Conservation (phyloP, 441 rosid species). For the Eruca vesicaria region DNA sequence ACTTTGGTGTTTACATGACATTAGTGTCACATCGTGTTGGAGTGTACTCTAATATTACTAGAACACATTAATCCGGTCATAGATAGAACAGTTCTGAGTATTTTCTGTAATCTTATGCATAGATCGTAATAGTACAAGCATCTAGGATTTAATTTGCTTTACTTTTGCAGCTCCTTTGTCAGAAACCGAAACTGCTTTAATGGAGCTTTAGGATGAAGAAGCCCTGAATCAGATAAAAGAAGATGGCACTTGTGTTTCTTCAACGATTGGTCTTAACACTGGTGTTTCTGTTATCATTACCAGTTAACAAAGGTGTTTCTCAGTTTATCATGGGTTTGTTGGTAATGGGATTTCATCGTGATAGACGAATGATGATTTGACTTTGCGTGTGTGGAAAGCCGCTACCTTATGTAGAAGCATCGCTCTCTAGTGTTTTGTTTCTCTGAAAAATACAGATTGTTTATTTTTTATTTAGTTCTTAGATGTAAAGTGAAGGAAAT, state of each 20-base stretch:
- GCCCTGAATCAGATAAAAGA: conserved; percentile 9
- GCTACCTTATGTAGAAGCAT: conserved; percentile 18
- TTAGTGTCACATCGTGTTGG: background rate
- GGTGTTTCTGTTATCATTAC: conserved; percentile 20
- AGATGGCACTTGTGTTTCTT: conserved; percentile 6
- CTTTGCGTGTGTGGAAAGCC: background rate
- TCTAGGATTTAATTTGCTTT: conserved; percentile 2
- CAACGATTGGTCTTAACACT: conserved; percentile 1
- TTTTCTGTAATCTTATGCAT: background rate
- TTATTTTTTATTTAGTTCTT: background rate
- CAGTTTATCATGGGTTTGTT: conserved; percentile 25
- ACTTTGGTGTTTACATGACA: background rate
- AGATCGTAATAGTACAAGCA: background rate
- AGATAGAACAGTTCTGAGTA: background rate
- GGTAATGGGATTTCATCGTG: conserved; percentile 9
- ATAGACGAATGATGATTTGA: conserved; percentile 2
- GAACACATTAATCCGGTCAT: background rate
- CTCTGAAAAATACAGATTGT: background rate
- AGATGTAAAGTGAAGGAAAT: conserved; percentile 25
- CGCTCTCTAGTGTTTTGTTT: conserved; percentile 19
- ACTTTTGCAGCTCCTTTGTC: conserved; percentile 85
- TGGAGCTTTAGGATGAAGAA: conserved; percentile 67
- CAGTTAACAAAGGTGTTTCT: conserved; percentile 14
- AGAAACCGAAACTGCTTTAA: conserved; percentile 90
- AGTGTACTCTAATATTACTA: background rate